Base-by-base conservation (phyloP, 176 grass and related monocot species). In the Cocos nucifera region DNA sequence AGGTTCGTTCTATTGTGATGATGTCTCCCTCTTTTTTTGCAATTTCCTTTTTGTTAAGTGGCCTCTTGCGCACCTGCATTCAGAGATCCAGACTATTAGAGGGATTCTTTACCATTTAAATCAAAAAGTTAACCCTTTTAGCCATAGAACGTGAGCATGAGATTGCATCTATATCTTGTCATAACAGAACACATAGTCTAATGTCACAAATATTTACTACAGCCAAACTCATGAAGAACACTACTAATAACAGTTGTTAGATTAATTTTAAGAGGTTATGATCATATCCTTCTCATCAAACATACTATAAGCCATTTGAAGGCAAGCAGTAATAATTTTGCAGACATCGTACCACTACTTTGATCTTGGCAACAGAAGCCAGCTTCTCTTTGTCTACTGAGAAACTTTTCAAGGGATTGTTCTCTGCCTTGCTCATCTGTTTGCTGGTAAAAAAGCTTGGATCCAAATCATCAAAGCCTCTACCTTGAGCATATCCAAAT, bases 21-120 rank as follows among this genome's bases (percentile, higher is more conserved):
- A 98, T 98, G 70, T 98, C 94, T 81, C 93, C 94, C 75, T 98
- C 85, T 49, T 83, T 98, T 59, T 98, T 98, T 56, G 82, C 66
- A 79, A 84, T 74, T 82, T 98, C 94, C 39, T 85, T 93, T 67
- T 92, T 98, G 53, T 98, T 98, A 59, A 98, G 88, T 70, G 94
- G 94, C 70, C 94, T 89, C 76, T 98, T 98, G 53, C 94, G 84
- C 50, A 97, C 87, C 93, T 97, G 62, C 35, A 80, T 72, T 70
- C 16, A 44, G 49, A 22, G 69, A 69, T 59, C 59, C 51, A 2
- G 35, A 8, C 1, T 12, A 44, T 44, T 12, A 44, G 35, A 44
- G 35, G 9, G 35, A 2, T 44, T 44, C 9, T 12, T 44, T 8
- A 44, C 35, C 35, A 8, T 12, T 12, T 44, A 10, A 44, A 12